Evolutionary conservation across 2,329 filamentous ascomycete species (phyloP).

Genomic region (Botrytis fragariae): DNA sequence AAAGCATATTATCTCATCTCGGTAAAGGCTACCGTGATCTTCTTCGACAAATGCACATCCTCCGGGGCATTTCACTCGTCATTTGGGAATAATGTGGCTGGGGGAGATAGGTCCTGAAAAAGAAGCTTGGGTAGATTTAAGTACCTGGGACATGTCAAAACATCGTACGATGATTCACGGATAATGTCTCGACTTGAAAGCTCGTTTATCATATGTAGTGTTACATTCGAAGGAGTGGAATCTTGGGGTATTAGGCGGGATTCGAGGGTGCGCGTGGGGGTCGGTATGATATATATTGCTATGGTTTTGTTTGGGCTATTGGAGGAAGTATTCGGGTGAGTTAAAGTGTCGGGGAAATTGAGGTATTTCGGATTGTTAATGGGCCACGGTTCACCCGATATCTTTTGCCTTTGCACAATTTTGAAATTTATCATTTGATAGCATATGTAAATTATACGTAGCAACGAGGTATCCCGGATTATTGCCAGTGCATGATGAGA

Average conservation of each 20-base stretch:
- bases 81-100: slow-evolving; percentile 7
- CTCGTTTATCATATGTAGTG: neutral
- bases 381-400: neutral
- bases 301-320: neutral
- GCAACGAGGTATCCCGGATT: neutral
- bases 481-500: slow-evolving; percentile 5
- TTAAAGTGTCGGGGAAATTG: neutral
- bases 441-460: neutral
- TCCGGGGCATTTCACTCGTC: neutral
- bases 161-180: slow-evolving; percentile 14
- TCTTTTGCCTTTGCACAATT: neutral
- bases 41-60: slow-evolving; percentile 5
- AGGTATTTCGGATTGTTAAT: neutral
- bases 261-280: neutral
- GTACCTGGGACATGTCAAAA: neutral
- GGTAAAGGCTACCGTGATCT: slow-evolving; percentile 9
- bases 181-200: slow-evolving; percentile 3
- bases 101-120: neutral
- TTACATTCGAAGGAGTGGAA: neutral
- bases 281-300: neutral
- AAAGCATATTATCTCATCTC: slow-evolving; percentile 4
- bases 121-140: neutral
- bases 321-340: neutral
- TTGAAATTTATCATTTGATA: neutral
- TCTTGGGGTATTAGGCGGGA: neutral